A percentile compares a stretch with the other conserved stretches of the same genome.
Conservation (phyloP, 106 monocot species). For the Dioscorea alata region DNA sequence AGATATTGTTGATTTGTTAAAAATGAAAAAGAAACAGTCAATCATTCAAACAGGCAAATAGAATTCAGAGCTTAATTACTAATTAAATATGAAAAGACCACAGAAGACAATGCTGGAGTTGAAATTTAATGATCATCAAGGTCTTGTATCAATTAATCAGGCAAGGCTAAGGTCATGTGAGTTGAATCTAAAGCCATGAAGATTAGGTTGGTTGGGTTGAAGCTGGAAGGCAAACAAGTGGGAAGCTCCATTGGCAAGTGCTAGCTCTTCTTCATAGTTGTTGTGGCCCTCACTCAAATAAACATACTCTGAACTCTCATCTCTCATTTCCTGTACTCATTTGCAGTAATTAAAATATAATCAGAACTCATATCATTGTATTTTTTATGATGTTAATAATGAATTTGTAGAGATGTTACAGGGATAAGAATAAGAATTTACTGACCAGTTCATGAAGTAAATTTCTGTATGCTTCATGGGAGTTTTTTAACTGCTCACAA, state of each 20-base stretch:
- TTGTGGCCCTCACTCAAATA: constrained; percentile 33
- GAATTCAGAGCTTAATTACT: too few species aligned
- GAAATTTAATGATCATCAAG: too few species aligned
- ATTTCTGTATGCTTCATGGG: constrained; percentile 42
- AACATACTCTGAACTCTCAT: constrained; percentile 45
- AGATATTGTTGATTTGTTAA: too few species aligned
- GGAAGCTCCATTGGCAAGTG: constrained; percentile 30
- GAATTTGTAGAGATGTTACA: neutral
- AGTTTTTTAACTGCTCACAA: constrained; percentile 52
- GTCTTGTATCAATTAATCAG: constrained; percentile 11
- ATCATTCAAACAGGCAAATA: too few species aligned
- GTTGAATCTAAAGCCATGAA: constrained; percentile 56
- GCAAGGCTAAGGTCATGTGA: constrained; percentile 71
- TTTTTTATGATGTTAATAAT: neutral
- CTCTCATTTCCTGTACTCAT: constrained; percentile 28
- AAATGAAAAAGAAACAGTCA: too few species aligned
- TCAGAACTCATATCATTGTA: too few species aligned
- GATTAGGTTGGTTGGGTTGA: constrained; percentile 76
- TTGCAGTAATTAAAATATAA: too few species aligned
- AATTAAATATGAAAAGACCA: too few species aligned
- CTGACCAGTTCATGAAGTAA: constrained; percentile 48
- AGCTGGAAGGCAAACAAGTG: constrained; percentile 55
- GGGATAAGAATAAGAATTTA: neutral
- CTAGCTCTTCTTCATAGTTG: constrained; percentile 38
- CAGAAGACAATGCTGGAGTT: too few species aligned